Evolutionary conservation across 139 green algal species (phyloP), one percentile per base, ranked within the genome.

Genomic region (Chlorella sp.): DNA sequence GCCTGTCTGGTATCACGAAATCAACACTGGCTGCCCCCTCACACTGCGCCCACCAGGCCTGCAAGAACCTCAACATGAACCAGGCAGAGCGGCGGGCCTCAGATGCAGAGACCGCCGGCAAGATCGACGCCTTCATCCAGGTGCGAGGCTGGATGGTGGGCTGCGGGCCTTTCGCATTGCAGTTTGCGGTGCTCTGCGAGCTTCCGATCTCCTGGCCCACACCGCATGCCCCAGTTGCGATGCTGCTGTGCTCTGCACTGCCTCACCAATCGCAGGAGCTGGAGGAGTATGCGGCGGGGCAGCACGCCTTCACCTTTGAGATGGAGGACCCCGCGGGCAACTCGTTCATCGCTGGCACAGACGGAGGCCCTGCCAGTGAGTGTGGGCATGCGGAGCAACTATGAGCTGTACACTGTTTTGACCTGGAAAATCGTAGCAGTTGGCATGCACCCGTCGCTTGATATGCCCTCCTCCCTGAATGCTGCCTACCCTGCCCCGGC

Each of bases 321-420:
- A 32, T 95, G 7, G 86, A 95, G 60, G 92, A 95, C 70, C 86
- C 88, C 1, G 81, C 89, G 11, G 92, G 92, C 43, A 95, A 95
- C 86, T 68, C 43, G 43, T 84, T 65, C 79, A 76, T 84, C 17
- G 44, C 24, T 19, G 79, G 79, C 4, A 17, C 62, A 20, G 79
- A 65, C n/a, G 64, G 79, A 64, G 64, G 77, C 58, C 34, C 77
- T 1, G 77, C 77, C 40, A 83, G 77, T 83, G 60, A 73, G 77
- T 36, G 2, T 22, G 24, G 19, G 24, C n/a, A 17, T 20, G 36
- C 69, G 16, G 36, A 40, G 9, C 3, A 3, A 24, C 20, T 65
- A 19, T 65, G 56, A 3, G n/a, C 16, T n/a, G n/a, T n/a, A 14
- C 28, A 30, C 62, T 38, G 62, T 30, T 36, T 69, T 26, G 9